Conservation (phyloP, 371 early-diverging fungal species). For the Mucor sp. region DNA sequence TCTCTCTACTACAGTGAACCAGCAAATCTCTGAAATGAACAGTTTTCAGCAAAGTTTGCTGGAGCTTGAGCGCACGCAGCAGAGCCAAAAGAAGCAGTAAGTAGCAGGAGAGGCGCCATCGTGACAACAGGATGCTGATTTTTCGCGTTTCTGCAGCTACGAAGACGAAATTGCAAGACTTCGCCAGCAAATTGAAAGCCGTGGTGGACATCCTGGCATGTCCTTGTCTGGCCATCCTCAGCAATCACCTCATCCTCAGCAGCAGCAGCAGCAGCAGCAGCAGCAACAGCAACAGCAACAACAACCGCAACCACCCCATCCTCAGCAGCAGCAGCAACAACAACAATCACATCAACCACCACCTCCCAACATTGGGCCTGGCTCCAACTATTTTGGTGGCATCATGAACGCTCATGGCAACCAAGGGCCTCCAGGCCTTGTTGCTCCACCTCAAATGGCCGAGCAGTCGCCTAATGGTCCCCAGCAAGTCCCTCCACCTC, state of each 20-base stretch:
- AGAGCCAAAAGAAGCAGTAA: slow-evolving; percentile 74
- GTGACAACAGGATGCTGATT: neutral
- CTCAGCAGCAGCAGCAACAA: slow-evolving; percentile 24
- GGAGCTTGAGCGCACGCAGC: slow-evolving; percentile 83
- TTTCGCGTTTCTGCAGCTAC: slow-evolving; percentile 28
- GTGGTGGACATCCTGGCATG: slow-evolving; percentile 27
- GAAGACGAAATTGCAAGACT: slow-evolving; percentile 54
- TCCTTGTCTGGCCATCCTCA: slow-evolving; percentile 19
- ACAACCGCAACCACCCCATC: slow-evolving; percentile 10
- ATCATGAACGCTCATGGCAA: slow-evolving; percentile 48
- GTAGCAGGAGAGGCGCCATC: neutral
- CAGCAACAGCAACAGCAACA: slow-evolving; percentile 12
- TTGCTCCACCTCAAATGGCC: slow-evolving; percentile 44
- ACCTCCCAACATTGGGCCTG: slow-evolving; percentile 54
- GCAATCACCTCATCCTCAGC: slow-evolving; percentile 26
- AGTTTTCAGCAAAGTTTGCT: slow-evolving; percentile 77
- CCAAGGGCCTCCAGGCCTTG: slow-evolving; percentile 40
- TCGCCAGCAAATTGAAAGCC: slow-evolving; percentile 50
- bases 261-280: slow-evolving; percentile 21
- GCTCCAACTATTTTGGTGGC: slow-evolving; percentile 51
- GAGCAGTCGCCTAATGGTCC: slow-evolving; percentile 31
- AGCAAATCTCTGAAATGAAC: slow-evolving; percentile 80
- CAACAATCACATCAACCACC: slow-evolving; percentile 17
- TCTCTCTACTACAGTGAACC: slow-evolving; percentile 64
- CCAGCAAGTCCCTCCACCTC: slow-evolving; percentile 18